Conservation (phyloP, 2,329 filamentous ascomycete species). For the Neopestalotiopsis sp. region DNA sequence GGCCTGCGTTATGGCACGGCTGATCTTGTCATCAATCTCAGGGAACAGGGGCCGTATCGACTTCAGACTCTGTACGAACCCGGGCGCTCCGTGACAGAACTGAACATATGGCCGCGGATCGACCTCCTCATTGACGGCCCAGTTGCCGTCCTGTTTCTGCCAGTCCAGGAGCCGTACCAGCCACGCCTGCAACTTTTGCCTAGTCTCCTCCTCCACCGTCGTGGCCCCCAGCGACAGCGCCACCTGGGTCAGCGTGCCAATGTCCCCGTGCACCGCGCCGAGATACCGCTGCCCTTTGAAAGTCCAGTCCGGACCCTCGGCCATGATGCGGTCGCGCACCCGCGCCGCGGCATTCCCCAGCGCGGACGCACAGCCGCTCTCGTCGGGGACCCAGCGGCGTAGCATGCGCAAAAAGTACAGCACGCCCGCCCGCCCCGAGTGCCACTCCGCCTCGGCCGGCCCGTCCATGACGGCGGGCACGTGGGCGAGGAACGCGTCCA, state of each 20-base stretch:
- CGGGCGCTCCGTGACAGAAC: conserved; percentile 14
- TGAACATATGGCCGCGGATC: conserved; percentile 6
- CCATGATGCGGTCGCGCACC: not conserved
- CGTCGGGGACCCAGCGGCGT: not conserved
- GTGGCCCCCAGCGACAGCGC: not conserved
- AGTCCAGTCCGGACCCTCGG: conserved; percentile 4
- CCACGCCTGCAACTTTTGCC: not conserved
- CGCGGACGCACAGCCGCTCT: not conserved
- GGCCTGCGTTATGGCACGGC: not conserved
- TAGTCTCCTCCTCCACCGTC: not conserved
- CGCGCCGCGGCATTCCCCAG: not conserved
- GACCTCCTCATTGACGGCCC: conserved; percentile 5
- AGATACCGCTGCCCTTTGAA: not conserved
- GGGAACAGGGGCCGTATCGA: conserved; percentile 7
- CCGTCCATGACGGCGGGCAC: not conserved
- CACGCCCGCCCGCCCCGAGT: conserved; percentile 1
- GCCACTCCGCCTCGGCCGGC: not conserved
- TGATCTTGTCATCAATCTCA: not conserved
- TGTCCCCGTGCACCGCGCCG: conserved; percentile 13
- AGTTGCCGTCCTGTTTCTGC: conserved; percentile 11
- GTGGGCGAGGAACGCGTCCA: not conserved
- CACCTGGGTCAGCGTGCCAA: conserved; percentile 12
- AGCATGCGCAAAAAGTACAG: conserved; percentile 4
- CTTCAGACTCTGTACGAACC: conserved; percentile 3
- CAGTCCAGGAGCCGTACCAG: conserved; percentile 6